phyloP scores from a whole-genome alignment of 2,329 filamentous ascomycete species.

The Colletotrichum sp. region DNA sequence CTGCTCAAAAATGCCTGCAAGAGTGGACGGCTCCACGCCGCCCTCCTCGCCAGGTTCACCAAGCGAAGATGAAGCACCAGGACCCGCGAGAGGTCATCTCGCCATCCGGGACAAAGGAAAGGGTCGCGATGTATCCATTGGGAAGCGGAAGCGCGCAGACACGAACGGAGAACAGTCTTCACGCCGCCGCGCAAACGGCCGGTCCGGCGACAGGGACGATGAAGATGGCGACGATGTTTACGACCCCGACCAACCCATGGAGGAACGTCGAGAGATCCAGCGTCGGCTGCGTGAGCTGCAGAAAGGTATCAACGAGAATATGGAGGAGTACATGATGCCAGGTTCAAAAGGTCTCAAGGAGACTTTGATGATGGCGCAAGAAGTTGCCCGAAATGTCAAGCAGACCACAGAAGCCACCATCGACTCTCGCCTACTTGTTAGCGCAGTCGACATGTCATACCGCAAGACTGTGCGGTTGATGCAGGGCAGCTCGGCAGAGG shows the following conservation, averaged over 20 bases:
- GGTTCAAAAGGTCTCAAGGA: slow-evolving; percentile 70
- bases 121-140: slow-evolving; percentile 10
- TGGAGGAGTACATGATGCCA: slow-evolving; percentile 73
- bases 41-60: slow-evolving; percentile 24
- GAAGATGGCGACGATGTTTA: slow-evolving; percentile 54
- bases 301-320: slow-evolving; percentile 66
- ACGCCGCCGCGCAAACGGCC: slow-evolving; percentile 21
- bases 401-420: slow-evolving; percentile 91
- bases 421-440: slow-evolving; percentile 86
- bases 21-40: slow-evolving; percentile 17
- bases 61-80: slow-evolving; percentile 2
- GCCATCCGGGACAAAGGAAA: slow-evolving; percentile 34
- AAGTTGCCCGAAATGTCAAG: slow-evolving; percentile 71
- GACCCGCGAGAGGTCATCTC: slow-evolving; percentile 18
- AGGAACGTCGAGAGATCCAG: slow-evolving; percentile 74
- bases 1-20: slow-evolving; percentile 10
- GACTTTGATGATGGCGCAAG: slow-evolving; percentile 70
- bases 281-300: slow-evolving; percentile 72
- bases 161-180: slow-evolving; percentile 2
- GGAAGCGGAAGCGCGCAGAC: slow-evolving; percentile 21
- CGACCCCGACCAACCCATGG: slow-evolving; percentile 82
- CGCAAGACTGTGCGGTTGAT: slow-evolving; percentile 79
- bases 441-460: slow-evolving; percentile 78
- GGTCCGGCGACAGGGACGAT: slow-evolving; percentile 14
- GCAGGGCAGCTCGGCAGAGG: slow-evolving; percentile 73